Conservation (phyloP, 371 early-diverging fungal species). For the Mucor sp. region DNA sequence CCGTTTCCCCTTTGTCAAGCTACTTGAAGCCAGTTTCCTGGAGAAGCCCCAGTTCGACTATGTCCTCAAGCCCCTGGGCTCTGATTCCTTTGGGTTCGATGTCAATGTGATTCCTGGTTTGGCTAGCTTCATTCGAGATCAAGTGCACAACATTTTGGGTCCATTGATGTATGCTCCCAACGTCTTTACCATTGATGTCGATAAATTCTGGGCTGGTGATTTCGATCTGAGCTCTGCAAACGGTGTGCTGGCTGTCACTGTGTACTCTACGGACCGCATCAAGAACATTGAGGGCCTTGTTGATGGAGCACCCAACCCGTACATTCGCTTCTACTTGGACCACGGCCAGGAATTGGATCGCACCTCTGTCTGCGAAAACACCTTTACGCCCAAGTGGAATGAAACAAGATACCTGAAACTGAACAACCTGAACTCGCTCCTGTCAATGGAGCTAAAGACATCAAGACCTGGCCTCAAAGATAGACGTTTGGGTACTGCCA, state of each 20-base stretch:
- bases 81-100: constrained; percentile 85
- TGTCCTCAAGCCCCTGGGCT: constrained; percentile 90
- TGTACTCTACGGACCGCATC: constrained; percentile 77
- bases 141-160: constrained; percentile 70
- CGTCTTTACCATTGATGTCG: constrained; percentile 80
- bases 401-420: constrained; percentile 60
- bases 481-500: constrained; percentile 47
- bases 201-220: constrained; percentile 76
- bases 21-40: constrained; percentile 87
- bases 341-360: constrained; percentile 73
- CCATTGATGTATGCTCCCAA: constrained; percentile 90
- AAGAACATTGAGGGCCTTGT: constrained; percentile 61
- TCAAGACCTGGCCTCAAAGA: constrained; percentile 36
- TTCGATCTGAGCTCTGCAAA: constrained; percentile 63
- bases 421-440: constrained; percentile 55
- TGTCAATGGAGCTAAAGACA: constrained; percentile 48
- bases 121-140: constrained; percentile 78
- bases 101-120: constrained; percentile 86
- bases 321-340: constrained; percentile 72
- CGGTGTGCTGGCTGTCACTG: constrained; percentile 83
- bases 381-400: constrained; percentile 62
- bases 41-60: constrained; percentile 93
- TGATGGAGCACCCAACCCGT: constrained; percentile 81
- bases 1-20: constrained; percentile 88
- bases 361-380: constrained; percentile 63